A percentile compares a stretch with the other conserved stretches of the same genome.
phyloP scores from a whole-genome alignment of 805 yeast species.

The Ogataea pini region DNA sequence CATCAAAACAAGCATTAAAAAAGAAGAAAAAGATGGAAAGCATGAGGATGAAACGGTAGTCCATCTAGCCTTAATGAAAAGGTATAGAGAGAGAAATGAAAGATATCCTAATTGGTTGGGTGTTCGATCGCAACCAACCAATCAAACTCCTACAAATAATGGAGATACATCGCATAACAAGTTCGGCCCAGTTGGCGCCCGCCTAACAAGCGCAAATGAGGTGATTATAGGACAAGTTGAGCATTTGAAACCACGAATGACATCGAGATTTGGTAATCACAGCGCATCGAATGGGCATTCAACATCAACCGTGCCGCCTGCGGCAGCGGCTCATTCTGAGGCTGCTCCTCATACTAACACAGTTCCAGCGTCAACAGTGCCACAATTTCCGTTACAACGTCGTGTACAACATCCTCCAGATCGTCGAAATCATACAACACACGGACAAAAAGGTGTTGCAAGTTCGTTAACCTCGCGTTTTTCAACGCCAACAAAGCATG shows the following conservation, averaged over 20 bases:
- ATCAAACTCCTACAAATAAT: too few species aligned
- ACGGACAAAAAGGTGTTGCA: slow-evolving; percentile 10
- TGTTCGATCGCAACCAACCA: neutral
- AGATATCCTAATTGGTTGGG: slow-evolving; percentile 35
- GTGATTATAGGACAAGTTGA: slow-evolving; percentile 21
- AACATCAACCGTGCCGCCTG: too few species aligned
- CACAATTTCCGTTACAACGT: slow-evolving; percentile 15
- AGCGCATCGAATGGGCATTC: too few species aligned
- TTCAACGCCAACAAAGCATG: slow-evolving; percentile 4
- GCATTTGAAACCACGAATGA: slow-evolving; percentile 10
- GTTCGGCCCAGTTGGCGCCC: slow-evolving; percentile 10
- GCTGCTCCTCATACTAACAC: neutral
- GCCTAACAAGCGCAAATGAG: slow-evolving; percentile 12
- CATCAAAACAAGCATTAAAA: slow-evolving; percentile 26
- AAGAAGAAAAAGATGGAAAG: slow-evolving; percentile 38
- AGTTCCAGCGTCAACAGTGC: slow-evolving; percentile 8
- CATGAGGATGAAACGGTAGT: slow-evolving; percentile 37
- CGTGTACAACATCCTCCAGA: slow-evolving; percentile 6
- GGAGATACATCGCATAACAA: slow-evolving; percentile 11
- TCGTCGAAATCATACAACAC: slow-evolving; percentile 1
- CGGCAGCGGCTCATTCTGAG: too few species aligned
- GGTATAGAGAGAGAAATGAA: slow-evolving; percentile 25
- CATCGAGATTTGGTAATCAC: slow-evolving; percentile 17
- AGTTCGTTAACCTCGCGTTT: slow-evolving; percentile 18
- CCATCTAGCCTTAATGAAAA: slow-evolving; percentile 33